Conservation (phyloP, 257 asterid species). For the Lithospermum erythrorhizon region DNA sequence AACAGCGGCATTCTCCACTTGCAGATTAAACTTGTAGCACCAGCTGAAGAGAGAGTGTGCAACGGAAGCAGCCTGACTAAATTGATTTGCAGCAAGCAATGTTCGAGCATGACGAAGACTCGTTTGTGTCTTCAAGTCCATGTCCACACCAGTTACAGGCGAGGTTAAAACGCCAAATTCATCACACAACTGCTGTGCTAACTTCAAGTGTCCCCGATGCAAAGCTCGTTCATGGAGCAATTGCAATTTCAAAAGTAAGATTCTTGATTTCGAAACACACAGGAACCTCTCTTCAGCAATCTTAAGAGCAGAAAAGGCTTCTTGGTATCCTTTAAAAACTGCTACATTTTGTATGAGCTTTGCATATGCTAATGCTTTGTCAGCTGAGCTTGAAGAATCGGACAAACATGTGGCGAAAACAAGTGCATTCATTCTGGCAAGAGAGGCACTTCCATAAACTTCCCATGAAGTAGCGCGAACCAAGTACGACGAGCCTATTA, state of each 20-base stretch:
- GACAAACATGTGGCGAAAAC: constrained; percentile 75
- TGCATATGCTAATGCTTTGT: constrained; percentile 75
- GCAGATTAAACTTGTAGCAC: constrained; percentile 73
- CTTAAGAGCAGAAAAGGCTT: constrained; percentile 77
- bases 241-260: constrained; percentile 66
- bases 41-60: constrained; percentile 71
- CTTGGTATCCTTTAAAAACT: constrained; percentile 74
- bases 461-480: constrained; percentile 95
- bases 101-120: constrained; percentile 88
- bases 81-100: constrained; percentile 84
- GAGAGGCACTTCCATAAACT: constrained; percentile 85
- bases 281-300: constrained; percentile 70
- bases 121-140: constrained; percentile 86
- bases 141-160: constrained; percentile 79
- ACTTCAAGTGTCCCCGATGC: constrained; percentile 78
- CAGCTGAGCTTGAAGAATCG: constrained; percentile 72
- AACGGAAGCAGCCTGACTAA: constrained; percentile 83
- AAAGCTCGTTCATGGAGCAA: constrained; percentile 81
- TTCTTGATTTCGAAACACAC: constrained; percentile 69
- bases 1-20: constrained; percentile 81
- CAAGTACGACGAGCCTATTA: constrained; percentile 79
- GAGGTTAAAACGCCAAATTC: constrained; percentile 88
- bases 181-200: constrained; percentile 71
- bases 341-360: constrained; percentile 91
- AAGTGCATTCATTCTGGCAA: constrained; percentile 70